These are phyloP conservation scores for Fraxinus paxiana DNA, from an alignment of 305 asterid species.

Conservation along the genomic window DNA sequence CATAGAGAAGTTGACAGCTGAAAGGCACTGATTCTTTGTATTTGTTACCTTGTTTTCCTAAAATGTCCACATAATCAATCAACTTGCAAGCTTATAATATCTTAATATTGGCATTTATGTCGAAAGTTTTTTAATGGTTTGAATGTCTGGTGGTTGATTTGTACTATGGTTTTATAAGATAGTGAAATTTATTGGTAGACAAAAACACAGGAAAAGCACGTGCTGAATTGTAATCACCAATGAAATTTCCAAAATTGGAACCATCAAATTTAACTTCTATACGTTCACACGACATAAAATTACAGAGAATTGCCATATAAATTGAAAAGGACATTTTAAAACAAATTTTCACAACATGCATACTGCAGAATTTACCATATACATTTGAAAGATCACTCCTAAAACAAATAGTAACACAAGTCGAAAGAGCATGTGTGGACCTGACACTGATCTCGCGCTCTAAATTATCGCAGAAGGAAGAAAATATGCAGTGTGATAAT, in stretches of 20 bases:
- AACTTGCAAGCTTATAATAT: background rate
- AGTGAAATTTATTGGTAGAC: background rate
- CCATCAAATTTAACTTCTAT: background rate
- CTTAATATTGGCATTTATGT: background rate
- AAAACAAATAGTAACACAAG: background rate
- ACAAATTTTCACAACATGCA: background rate
- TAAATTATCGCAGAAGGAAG: background rate
- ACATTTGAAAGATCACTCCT: background rate
- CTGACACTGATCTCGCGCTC: background rate
- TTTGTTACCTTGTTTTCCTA: background rate
- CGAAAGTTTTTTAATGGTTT: background rate
- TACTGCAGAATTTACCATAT: background rate
- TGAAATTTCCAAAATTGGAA: background rate
- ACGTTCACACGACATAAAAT: background rate
- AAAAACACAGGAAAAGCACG: background rate
- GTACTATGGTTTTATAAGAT: background rate
- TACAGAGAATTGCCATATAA: background rate
- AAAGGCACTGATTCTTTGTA: background rate
- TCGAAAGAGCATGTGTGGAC: background rate
- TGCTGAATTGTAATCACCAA: background rate
- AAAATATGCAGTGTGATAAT: background rate
- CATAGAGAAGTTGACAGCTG: background rate
- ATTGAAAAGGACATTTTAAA: background rate
- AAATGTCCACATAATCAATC: background rate
- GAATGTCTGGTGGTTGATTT: background rate